These are phyloP conservation scores for Blastocystis hominis DNA, from an alignment of 352 stramenopile species.

Conservation along the genomic window DNA sequence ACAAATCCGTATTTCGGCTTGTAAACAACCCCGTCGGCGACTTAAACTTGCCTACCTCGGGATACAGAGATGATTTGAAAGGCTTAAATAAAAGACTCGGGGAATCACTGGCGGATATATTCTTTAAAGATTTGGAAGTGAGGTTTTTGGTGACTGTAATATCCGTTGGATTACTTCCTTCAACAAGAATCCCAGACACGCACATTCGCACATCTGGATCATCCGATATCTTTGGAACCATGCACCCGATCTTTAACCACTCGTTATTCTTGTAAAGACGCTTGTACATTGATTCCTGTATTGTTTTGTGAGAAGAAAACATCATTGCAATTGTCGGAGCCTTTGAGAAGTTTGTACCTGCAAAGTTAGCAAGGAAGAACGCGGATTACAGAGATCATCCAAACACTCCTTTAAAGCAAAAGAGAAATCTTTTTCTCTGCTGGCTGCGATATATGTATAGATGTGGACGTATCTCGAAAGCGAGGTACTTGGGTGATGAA, in stretches of 20 bases:
- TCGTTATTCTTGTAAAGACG: neutral
- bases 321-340: constrained; percentile 15
- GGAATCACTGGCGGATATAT: neutral
- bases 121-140: neutral
- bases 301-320: constrained; percentile 26
- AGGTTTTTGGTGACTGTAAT: neutral
- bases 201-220: constrained; percentile 18
- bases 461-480: neutral
- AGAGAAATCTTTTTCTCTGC: constrained; percentile 27
- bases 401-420: constrained; percentile 37
- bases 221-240: constrained; percentile 30
- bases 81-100: constrained; percentile 3
- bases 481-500: neutral
- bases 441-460: constrained; percentile 24
- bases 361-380: neutral
- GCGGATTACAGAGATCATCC: neutral
- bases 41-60: constrained; percentile 28
- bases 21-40: neutral
- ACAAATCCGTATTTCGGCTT: neutral
- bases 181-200: constrained; percentile 12
- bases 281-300: neutral
- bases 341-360: constrained; percentile 40
- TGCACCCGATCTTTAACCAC: constrained; percentile 26
- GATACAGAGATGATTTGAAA: neutral
- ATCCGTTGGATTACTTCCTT: neutral